These are phyloP conservation scores for Triticum timopheevii DNA, from an alignment of 176 grass and related monocot species.

Conservation along the genomic window DNA sequence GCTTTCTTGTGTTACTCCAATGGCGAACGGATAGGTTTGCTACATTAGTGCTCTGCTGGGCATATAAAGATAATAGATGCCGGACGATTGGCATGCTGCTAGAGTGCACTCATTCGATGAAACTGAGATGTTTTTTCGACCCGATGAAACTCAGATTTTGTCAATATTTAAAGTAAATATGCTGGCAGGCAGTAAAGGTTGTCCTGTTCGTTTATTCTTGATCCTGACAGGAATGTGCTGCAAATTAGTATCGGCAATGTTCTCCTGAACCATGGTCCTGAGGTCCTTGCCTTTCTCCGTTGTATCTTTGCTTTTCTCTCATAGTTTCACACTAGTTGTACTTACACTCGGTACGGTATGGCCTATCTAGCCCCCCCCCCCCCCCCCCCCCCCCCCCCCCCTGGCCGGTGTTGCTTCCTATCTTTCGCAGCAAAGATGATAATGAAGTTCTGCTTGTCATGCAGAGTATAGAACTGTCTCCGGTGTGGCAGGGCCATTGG, in stretches of 20 bases:
- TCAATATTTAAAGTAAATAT: not conserved
- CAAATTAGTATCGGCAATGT: not conserved
- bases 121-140: too few relatives aligned
- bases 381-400: not conserved
- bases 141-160: not conserved
- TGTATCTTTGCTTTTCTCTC: not conserved
- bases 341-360: not conserved
- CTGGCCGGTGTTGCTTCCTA: not conserved
- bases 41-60: not conserved
- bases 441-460: slow-evolving; percentile 12
- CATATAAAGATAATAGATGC: not conserved
- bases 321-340: not conserved
- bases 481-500: slow-evolving; percentile 85
- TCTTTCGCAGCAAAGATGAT: not conserved
- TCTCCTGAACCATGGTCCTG: too few relatives aligned
- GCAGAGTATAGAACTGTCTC: slow-evolving; percentile 93
- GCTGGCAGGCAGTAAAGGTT: not conserved
- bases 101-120: not conserved
- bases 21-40: not conserved
- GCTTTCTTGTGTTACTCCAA: not conserved
- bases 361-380: not conserved
- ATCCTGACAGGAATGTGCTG: not conserved
- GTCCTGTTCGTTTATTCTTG: not conserved
- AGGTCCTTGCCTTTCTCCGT: too few relatives aligned
- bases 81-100: not conserved